Evolutionary conservation across 106 monocot species (phyloP).

Genomic region (Apostasia ramifera): DNA sequence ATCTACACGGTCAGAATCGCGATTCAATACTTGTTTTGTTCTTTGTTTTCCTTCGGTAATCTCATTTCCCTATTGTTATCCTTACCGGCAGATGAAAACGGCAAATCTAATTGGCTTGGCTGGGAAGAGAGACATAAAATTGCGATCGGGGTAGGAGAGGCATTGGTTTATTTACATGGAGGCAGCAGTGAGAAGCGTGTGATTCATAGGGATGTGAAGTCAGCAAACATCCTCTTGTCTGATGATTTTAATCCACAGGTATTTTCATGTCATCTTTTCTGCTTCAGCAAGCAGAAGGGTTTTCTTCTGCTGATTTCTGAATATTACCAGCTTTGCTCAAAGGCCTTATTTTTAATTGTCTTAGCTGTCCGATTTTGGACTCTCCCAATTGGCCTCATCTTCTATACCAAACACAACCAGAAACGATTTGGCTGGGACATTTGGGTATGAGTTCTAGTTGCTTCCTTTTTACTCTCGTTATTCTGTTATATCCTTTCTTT

Average conservation of each 20-base stretch:
- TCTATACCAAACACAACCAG: slow-evolving; percentile 29
- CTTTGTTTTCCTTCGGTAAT: background rate
- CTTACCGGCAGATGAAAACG: slow-evolving; percentile 25
- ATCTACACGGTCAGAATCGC: slow-evolving; percentile 37
- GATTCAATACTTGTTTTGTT: background rate
- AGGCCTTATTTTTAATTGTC: slow-evolving; percentile 3
- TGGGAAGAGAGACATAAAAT: slow-evolving; percentile 39
- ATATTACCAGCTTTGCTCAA: background rate
- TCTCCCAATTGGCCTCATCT: slow-evolving; percentile 57
- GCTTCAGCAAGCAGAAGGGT: background rate
- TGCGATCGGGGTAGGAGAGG: slow-evolving; percentile 39
- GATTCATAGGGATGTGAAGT: slow-evolving; percentile 17
- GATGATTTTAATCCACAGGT: slow-evolving; percentile 44
- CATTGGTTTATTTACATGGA: slow-evolving; percentile 37
- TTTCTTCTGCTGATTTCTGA: background rate
- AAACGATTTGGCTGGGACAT: slow-evolving; percentile 86
- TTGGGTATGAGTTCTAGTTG: slow-evolving; percentile 52
- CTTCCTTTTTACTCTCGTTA: background rate
- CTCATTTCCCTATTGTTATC: background rate
- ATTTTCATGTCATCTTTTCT: background rate
- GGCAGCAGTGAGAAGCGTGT: slow-evolving; percentile 11
- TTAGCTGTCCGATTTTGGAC: slow-evolving; percentile 88
- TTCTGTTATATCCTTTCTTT: background rate
- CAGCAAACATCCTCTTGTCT: slow-evolving; percentile 47
- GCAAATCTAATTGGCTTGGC: slow-evolving; percentile 1